phyloP scores from a whole-genome alignment of 2,329 filamentous ascomycete genomes.

The Teratosphaeria pseudoeucalypti region DNA sequence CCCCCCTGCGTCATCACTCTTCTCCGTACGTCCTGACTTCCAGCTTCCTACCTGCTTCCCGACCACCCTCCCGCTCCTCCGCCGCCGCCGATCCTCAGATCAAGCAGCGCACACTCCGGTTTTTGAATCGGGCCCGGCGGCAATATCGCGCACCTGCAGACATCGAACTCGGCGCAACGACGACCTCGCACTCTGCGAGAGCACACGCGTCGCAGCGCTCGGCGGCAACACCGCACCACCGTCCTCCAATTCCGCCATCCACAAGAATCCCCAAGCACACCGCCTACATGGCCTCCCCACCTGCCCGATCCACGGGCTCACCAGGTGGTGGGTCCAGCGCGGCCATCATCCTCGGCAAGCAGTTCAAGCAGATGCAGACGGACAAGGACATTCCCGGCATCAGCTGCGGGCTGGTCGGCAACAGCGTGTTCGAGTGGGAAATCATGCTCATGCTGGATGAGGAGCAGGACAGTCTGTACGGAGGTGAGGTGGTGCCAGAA shows the following conservation, averaged over 20 bases:
- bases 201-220: not conserved
- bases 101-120: not conserved
- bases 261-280: not conserved
- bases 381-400: conserved; percentile 89
- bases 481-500: conserved; percentile 48
- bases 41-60: too few relatives aligned
- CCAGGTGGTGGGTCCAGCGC: conserved; percentile 39
- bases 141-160: not conserved
- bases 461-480: conserved; percentile 68
- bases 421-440: conserved; percentile 94
- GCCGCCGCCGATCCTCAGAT: too few relatives aligned
- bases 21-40: too few relatives aligned
- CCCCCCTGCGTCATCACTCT: too few relatives aligned
- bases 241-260: not conserved
- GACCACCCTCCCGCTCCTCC: too few relatives aligned
- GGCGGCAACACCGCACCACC: not conserved
- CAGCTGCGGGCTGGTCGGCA: conserved; percentile 77
- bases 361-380: conserved; percentile 89
- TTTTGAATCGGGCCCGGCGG: too few relatives aligned
- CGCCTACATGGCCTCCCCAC: conserved; percentile 5
- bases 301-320: conserved; percentile 4
- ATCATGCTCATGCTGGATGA: conserved; percentile 98
- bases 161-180: not conserved
- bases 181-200: not conserved
- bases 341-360: conserved; percentile 64